Base-by-base conservation (phyloP, 2,329 filamentous ascomycete genomes). In the Didymella arachidicola region DNA sequence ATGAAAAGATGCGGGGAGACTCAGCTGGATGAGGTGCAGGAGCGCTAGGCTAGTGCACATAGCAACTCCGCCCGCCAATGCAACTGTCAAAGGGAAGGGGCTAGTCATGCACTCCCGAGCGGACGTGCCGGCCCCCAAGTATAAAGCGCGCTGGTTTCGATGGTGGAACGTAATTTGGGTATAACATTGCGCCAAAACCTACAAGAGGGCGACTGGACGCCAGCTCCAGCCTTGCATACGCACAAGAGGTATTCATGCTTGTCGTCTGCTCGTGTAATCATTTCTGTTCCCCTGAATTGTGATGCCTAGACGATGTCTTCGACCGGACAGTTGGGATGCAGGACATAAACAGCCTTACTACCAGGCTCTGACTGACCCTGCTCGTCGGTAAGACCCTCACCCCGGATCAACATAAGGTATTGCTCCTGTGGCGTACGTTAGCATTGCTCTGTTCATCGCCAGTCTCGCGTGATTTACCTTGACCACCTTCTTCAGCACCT, bases 401-500 rank as follows among this genome's bases (percentile, higher is more conserved):
- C 93, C 79, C 93, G 79, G 60, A 87, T 84, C 47, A 81, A 81
- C 78, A 86, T 83, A 47, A 87, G 75, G 18, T 87, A 84, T 66
- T 86, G 84, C 68, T 88, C 87, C 85, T 84, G 60, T 53, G 0
- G 29, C 5, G 39, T 4, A 46, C 12, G 47, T 76, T 68, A 75
- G 68, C 44, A 42, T 25, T 29, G n/a, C 5, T 27, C 12, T 3
- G 38, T 30, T 41, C 11, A 30, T 18, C n/a, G 19, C 4, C 26
- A 8, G 8, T 22, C 14, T 29, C 7, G 18, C 5, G 18, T 14
- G 44, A 63, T 86, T 72, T 82, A 95, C 93, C 89, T 95, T 97
- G 73, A 97, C 90, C 89, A 98, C 96, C 78, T 92, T 89, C 84
- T 91, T 96, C 67, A 99, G 79, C 52, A 99, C 94, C 85, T 97